phyloP scores from a whole-genome alignment of 2,329 filamentous ascomycete species.

The Epichloe scottii region DNA sequence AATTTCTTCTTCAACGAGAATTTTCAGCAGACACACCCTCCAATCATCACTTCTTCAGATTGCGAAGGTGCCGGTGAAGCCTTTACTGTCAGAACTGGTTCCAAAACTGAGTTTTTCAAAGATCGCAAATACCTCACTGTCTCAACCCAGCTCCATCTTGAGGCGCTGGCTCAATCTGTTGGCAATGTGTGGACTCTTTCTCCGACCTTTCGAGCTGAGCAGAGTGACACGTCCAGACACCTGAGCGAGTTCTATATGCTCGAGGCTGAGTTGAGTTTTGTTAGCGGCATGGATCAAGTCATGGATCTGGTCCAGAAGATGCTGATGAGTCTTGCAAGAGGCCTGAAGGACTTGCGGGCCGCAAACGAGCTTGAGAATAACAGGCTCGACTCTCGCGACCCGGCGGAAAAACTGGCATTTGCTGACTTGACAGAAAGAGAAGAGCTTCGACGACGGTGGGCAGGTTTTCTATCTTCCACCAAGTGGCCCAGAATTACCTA shows the following conservation, averaged over 20 bases:
- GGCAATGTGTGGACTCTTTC: conserved; percentile 90
- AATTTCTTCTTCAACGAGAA: conserved; percentile 60
- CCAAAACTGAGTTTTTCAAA: conserved; percentile 54
- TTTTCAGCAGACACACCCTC: conserved; percentile 79
- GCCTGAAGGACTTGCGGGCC: conserved; percentile 28
- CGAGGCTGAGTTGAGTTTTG: conserved; percentile 79
- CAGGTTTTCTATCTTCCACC: conserved; percentile 40
- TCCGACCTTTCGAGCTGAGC: conserved; percentile 86
- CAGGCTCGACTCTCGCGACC: conserved; percentile 22
- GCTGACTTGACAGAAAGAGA: conserved; percentile 28
- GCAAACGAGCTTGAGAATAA: conserved; percentile 31
- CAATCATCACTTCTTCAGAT: conserved; percentile 90
- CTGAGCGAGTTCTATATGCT: conserved; percentile 99
- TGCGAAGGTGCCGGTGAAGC: conserved; percentile 95
- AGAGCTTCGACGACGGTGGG: conserved; percentile 58
- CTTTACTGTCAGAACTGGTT: conserved; percentile 54
- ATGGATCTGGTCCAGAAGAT: conserved; percentile 74
- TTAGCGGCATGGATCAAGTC: conserved; percentile 53
- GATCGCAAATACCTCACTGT: conserved; percentile 90
- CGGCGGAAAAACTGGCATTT: conserved; percentile 29
- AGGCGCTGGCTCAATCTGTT: conserved; percentile 78
- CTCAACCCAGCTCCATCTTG: conserved; percentile 85
- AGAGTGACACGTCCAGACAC: conserved; percentile 85
- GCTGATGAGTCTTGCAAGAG: conserved; percentile 41
- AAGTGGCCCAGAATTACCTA: conserved; percentile 78